Evolutionary conservation across 306 rosid genomes (phyloP).

Genomic region (Cucurbita argyrosperma): DNA sequence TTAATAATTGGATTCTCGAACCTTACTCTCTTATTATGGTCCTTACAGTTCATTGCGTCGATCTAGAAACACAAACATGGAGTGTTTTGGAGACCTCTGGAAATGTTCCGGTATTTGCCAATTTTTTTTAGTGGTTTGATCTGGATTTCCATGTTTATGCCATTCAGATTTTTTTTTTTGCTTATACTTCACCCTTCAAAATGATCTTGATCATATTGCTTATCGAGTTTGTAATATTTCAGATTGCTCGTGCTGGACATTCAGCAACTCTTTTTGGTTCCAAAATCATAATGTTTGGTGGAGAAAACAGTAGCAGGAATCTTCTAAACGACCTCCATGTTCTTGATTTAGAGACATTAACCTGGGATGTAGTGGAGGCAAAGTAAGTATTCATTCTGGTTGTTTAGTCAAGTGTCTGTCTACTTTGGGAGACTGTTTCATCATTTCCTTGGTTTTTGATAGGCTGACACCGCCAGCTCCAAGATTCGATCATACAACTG

Average conservation of each 20-base stretch:
- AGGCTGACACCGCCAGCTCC: slow-evolving; percentile 93
- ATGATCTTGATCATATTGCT: slow-evolving; percentile 1
- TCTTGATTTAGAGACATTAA: slow-evolving; percentile 81
- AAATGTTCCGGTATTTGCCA: slow-evolving; percentile 57
- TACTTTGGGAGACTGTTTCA: slow-evolving; percentile 15
- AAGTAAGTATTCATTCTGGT: slow-evolving; percentile 40
- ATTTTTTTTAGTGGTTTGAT: slow-evolving; percentile 6
- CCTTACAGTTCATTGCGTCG: slow-evolving; percentile 62
- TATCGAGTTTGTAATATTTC: slow-evolving; percentile 12
- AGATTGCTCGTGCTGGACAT: slow-evolving; percentile 79
- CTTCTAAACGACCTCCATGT: slow-evolving; percentile 64
- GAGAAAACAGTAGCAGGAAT: slow-evolving; percentile 76
- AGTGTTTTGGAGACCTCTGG: slow-evolving; percentile 70
- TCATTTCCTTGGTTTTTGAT: slow-evolving; percentile 36
- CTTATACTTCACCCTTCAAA: slow-evolving; percentile 1
- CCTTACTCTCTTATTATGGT: slow-evolving; percentile 20
- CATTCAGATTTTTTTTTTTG: background rate
- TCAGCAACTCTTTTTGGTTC: slow-evolving; percentile 82
- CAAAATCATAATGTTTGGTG: slow-evolving; percentile 76
- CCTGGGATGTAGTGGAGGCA: slow-evolving; percentile 50
- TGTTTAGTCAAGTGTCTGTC: slow-evolving; percentile 11
- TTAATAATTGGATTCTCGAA: slow-evolving; percentile 7
- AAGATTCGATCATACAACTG: slow-evolving; percentile 80
- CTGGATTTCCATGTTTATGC: slow-evolving; percentile 9
- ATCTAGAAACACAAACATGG: slow-evolving; percentile 44